Evolutionary conservation across 768 basidiomycete genomes (phyloP), one percentile per base, ranked within the genome.

Genomic region (Clitopilus hobsonii): DNA sequence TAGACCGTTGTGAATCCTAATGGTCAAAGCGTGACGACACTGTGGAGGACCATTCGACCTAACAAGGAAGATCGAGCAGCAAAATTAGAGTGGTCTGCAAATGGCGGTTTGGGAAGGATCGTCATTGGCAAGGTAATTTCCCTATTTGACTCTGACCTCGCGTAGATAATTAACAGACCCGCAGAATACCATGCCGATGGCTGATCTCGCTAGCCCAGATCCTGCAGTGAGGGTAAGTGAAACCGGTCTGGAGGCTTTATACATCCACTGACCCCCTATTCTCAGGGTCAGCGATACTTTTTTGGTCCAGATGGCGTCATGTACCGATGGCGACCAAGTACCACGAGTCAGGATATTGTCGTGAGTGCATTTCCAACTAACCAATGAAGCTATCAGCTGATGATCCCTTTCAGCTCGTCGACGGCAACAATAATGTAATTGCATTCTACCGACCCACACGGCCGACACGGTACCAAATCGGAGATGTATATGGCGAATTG

Each of bases 51-150:
- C n/a, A 86, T 89, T 63, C 87, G 90, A 51, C 79, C 87, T 56
- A 89, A 87, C 74, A 90, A 88, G 67, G 90, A 92, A 73, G 91
- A 94, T 68, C 85, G 89, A 45, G 86, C 92, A 65, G 91, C 91
- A 60, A 91, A 85, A 73, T 82, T 93, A 52, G 91, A 94, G 70
- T 94, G 91, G 91, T 81, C 88, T 54, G 74, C 85, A 49, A 90
- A 83, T 60, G 91, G 90, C 57, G 85, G 88, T 54, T 85, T 93
- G 51, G 91, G 91, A 57, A 89, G 91, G 63, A 86, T 90, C 62
- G 78, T 88, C 57, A 89, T 94, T 64, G 91, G 91, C 64, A 92
- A 91, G 79, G 90, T 89, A 60, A 54, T 67, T 61, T 48, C 52
- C 53, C 25, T 59, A 51, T 51, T 45, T 58, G 49, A 47, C 57